Evolutionary conservation across 2,329 filamentous ascomycete genomes (phyloP), one percentile per base, ranked within the genome.

Genomic region (Pseudocercospora pini-densiflorae): DNA sequence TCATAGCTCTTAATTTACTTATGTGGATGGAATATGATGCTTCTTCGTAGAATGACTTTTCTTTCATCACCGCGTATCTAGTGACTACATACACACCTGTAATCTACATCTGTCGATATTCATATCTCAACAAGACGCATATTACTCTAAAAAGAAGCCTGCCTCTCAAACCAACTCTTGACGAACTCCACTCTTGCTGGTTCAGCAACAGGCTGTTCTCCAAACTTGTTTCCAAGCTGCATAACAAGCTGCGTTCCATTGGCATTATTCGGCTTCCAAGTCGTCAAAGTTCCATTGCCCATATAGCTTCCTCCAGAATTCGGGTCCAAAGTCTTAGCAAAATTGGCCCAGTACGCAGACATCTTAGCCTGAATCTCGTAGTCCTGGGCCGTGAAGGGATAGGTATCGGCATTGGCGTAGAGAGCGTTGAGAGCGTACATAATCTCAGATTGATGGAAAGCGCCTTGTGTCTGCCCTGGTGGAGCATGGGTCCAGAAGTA

Each of bases 291-390:
- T 2, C 33, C 61, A 64, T 60, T 64, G 6, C 54, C 62, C 24
- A 19, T 21, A 14, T 43, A 64, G 8, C 24, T 36, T 16, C 54
- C 54, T 9, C 54, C 62, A 2, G 58, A 6, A 29, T 64, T 64
- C 10, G 54, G 62, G 59, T 64, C 61, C 62, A 64, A 31, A 23
- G 62, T 64, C 55, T 64, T 59, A 21, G 62, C 62, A 23, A 64
- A 64, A 19, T 59, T 64, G 2, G 54, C 54, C 62, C 62, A 64
- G 43, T 64, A 64, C 14, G 36, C 47, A 8, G 31, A 23, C 55
- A 64, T 64, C 43, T 60, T 60, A 16, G 27, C 62, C 33, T 64
- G 55, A 19, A 64, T 64, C 3, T 31, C 62, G 19, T 64, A 60
- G 23, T 53, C 62, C 23, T 51, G 40, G 7, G 43, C 40, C 8